phyloP scores from a whole-genome alignment of 2,329 filamentous ascomycete genomes.

The Tolypocladium guangdongense region DNA sequence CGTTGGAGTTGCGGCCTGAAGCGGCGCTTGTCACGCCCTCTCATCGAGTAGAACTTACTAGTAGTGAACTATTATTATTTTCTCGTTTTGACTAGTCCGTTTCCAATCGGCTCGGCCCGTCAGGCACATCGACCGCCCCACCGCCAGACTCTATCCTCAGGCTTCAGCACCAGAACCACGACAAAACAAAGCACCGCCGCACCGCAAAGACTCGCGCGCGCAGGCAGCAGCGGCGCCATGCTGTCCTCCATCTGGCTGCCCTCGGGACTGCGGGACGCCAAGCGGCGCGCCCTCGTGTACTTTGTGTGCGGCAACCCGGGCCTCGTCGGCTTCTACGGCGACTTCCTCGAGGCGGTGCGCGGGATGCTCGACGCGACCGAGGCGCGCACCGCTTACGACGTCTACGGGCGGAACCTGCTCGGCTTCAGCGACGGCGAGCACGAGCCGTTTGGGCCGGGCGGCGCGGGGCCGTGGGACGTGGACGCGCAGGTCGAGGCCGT shows the following conservation, averaged over 20 bases:
- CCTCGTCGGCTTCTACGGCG: constrained; percentile 59
- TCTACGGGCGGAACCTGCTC: constrained; percentile 46
- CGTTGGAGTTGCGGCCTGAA: too few species aligned
- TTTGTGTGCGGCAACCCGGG: constrained; percentile 72
- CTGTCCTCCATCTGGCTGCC: constrained; percentile 17
- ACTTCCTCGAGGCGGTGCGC: constrained; percentile 52
- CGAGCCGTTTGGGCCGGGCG: constrained; percentile 26
- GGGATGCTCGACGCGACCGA: constrained; percentile 35
- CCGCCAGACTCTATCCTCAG: background rate
- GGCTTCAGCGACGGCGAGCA: constrained; percentile 48
- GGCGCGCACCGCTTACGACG: constrained; percentile 31
- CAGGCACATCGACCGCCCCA: background rate
- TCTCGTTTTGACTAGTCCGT: too few species aligned
- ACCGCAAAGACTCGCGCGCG: too few species aligned
- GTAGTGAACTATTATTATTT: background rate
- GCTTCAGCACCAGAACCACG: background rate
- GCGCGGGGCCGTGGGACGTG: constrained; percentile 35
- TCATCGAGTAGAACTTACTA: background rate
- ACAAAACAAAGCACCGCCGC: background rate
- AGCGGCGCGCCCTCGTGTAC: constrained; percentile 45
- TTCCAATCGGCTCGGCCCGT: background rate
- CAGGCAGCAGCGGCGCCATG: constrained; percentile 6
- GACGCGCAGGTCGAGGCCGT: constrained; percentile 40
- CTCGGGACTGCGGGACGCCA: constrained; percentile 10
- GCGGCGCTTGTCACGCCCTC: background rate